phyloP scores from a whole-genome alignment of 2,329 filamentous ascomycete species.

The Lojkania enalia region DNA sequence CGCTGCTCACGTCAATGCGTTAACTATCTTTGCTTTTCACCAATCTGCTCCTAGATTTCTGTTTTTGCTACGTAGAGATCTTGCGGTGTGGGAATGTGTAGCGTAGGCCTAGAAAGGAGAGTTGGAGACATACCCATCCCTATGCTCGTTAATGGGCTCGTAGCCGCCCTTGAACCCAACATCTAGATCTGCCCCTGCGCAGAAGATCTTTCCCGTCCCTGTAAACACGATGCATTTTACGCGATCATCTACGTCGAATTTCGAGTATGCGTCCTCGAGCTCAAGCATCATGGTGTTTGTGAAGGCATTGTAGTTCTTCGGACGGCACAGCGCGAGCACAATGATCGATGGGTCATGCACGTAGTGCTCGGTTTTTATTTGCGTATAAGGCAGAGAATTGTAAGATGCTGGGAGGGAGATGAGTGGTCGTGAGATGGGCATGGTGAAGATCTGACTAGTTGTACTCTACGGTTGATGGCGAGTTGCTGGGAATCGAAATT shows the following conservation, averaged over 20 bases:
- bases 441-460: slow-evolving; percentile 14
- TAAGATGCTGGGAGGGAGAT: slow-evolving; percentile 45
- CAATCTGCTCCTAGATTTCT: no score
- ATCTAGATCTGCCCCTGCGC: slow-evolving; percentile 61
- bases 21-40: not conserved
- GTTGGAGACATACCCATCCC: slow-evolving; percentile 53
- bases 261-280: slow-evolving; percentile 57
- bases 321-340: slow-evolving; percentile 66
- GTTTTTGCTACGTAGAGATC: not conserved
- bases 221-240: slow-evolving; percentile 61
- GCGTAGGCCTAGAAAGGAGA: not conserved
- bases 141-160: slow-evolving; percentile 53
- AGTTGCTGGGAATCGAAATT: not conserved
- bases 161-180: slow-evolving; percentile 52
- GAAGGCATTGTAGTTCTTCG: slow-evolving; percentile 69
- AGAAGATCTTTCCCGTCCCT: slow-evolving; percentile 56
- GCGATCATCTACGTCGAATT: slow-evolving; percentile 58
- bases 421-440: slow-evolving; percentile 19
- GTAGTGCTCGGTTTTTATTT: slow-evolving; percentile 50
- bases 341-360: slow-evolving; percentile 58
- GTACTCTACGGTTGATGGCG: not conserved
- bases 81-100: not conserved
- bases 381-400: slow-evolving; percentile 42
- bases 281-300: slow-evolving; percentile 66
- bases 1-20: slow-evolving; percentile 30